phyloP scores from a whole-genome alignment of 345 rosid species.

The Eucalyptus regnans region DNA sequence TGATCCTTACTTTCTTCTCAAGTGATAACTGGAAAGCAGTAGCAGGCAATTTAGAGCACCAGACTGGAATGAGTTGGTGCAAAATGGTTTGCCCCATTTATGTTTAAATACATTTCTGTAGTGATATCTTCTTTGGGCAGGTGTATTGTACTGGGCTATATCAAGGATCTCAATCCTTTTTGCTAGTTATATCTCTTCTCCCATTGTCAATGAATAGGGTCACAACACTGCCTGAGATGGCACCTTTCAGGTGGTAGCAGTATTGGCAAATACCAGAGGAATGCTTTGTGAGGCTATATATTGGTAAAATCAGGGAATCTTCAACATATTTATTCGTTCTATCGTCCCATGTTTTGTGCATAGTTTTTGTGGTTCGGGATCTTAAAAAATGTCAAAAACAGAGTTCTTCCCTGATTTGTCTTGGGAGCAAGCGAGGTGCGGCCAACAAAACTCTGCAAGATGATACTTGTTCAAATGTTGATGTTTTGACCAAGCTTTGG shows the following conservation, averaged over 20 bases:
- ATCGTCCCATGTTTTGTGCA: not conserved
- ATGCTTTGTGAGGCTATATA: not conserved
- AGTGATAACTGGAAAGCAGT: not conserved
- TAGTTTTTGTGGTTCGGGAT: not conserved
- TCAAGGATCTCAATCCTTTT: not conserved
- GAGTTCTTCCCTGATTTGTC: not conserved
- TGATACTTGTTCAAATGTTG: not conserved
- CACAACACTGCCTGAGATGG: not conserved
- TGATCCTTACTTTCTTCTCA: conserved; percentile 77
- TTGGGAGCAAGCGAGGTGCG: not conserved
- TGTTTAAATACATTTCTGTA: not conserved
- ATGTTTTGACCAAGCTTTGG: not conserved
- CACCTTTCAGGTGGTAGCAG: not conserved
- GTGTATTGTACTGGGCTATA: not conserved
- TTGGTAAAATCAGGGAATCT: not conserved
- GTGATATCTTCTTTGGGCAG: not conserved
- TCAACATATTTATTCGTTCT: not conserved
- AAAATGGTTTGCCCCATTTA: not conserved
- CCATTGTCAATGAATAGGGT: not conserved
- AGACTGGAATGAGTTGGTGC: not conserved
- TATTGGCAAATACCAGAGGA: not conserved
- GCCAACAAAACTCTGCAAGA: not conserved
- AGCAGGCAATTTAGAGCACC: not conserved
- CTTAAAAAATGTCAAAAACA: not conserved
- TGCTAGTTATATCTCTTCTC: not conserved